These are phyloP conservation scores for Tubosaeta sp. DNA, from an alignment of 768 basidiomycete genomes.

Conservation along the genomic window DNA sequence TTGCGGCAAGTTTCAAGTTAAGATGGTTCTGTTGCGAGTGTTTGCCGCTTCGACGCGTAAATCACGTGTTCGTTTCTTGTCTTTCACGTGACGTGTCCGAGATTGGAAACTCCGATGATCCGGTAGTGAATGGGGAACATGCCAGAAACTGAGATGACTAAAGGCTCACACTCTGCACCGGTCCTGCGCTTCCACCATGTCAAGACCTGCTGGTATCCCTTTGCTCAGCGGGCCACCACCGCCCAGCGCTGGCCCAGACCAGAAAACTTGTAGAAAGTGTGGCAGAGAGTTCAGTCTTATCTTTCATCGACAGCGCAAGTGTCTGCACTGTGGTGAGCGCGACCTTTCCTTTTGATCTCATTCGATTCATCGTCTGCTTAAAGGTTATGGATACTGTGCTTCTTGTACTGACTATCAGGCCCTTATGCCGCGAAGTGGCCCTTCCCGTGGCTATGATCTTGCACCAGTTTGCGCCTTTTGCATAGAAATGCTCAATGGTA, in stretches of 20 bases:
- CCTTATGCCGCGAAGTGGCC: constrained; percentile 59
- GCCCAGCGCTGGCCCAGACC: constrained; percentile 24
- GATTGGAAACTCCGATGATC: constrained; percentile 15
- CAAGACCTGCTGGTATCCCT: constrained; percentile 48
- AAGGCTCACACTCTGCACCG: neutral
- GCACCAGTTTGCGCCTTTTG: constrained; percentile 70
- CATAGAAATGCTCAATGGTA: constrained; percentile 65
- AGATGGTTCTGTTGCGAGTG: neutral
- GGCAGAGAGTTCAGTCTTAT: constrained; percentile 68
- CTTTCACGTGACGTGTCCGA: neutral
- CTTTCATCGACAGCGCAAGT: constrained; percentile 59
- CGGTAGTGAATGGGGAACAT: neutral
- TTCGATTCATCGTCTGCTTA: neutral
- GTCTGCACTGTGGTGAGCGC: constrained; percentile 70
- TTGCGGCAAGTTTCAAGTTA: neutral
- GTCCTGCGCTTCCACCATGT: constrained; percentile 10
- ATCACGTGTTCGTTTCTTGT: constrained; percentile 22
- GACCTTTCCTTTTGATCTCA: neutral
- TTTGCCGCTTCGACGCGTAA: constrained; percentile 27
- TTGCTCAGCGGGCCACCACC: constrained; percentile 68
- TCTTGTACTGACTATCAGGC: constrained; percentile 75
- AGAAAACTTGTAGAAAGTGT: constrained; percentile 58
- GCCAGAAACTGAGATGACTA: neutral
- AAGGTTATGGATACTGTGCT: constrained; percentile 71
- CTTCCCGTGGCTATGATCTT: constrained; percentile 56